Conservation (phyloP, 768 basidiomycete genomes). For the Russula ochroleuca region DNA sequence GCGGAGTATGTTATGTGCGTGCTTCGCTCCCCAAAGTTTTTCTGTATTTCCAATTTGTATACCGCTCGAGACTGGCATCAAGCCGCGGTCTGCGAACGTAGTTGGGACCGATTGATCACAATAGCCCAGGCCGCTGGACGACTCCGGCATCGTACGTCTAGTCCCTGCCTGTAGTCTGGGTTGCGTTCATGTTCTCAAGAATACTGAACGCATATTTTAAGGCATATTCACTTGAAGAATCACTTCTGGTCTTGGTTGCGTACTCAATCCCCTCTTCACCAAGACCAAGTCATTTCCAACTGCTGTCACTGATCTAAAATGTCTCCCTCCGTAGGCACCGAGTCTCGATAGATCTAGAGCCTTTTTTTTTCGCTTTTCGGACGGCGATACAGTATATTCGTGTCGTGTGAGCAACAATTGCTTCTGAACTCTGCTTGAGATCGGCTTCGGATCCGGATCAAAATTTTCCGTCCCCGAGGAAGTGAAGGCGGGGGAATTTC, state of each 20-base stretch:
- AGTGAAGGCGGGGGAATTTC: slow-evolving; percentile 29
- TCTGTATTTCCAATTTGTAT: neutral
- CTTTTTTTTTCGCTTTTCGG: slow-evolving; percentile 48
- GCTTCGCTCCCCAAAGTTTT: slow-evolving; percentile 40
- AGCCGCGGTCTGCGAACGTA: slow-evolving; percentile 11
- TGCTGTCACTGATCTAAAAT: slow-evolving; percentile 50
- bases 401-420: slow-evolving; percentile 42
- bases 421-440: slow-evolving; percentile 44
- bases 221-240: slow-evolving; percentile 39
- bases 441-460: slow-evolving; percentile 31
- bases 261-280: slow-evolving; percentile 49
- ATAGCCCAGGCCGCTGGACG: slow-evolving; percentile 57
- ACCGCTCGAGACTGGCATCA: neutral
- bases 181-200: slow-evolving; percentile 4
- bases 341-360: slow-evolving; percentile 43
- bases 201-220: neutral
- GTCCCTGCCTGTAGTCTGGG: slow-evolving; percentile 38
- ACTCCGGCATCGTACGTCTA: slow-evolving; percentile 45
- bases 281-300: slow-evolving; percentile 49
- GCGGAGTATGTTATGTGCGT: neutral
- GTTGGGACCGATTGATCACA: slow-evolving; percentile 45
- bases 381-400: slow-evolving; percentile 43
- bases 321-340: slow-evolving; percentile 41
- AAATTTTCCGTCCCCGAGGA: slow-evolving; percentile 21
- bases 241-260: too few relatives aligned